A percentile compares a stretch with the other conserved stretches of the same genome.
Conservation (phyloP, 2,329 filamentous ascomycete genomes). For the Bretziella fagacearum region DNA sequence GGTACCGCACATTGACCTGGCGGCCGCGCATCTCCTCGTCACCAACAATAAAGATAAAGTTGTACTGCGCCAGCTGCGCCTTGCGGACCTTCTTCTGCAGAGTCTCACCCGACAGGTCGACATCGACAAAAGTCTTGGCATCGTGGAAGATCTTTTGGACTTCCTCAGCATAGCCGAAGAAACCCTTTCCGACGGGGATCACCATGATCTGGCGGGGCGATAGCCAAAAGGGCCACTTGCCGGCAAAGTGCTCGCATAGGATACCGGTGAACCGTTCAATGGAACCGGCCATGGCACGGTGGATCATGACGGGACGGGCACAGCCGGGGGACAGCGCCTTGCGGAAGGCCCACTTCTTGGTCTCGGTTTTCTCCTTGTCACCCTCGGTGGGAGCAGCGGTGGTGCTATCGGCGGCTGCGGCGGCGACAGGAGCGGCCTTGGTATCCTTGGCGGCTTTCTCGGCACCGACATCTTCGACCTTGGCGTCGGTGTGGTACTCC, state of each 20-base stretch:
- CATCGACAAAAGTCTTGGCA: slow-evolving; percentile 49
- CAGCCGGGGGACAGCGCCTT: slow-evolving; percentile 48
- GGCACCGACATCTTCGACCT: slow-evolving; percentile 23
- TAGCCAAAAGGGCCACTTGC: slow-evolving; percentile 83
- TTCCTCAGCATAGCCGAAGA: slow-evolving; percentile 58
- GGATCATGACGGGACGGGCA: slow-evolving; percentile 70
- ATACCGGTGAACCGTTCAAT: slow-evolving; percentile 50
- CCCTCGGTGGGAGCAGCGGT: slow-evolving; percentile 22
- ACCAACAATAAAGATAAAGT: slow-evolving; percentile 60
- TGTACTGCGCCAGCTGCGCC: slow-evolving; percentile 65
- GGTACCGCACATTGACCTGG: slow-evolving; percentile 46
- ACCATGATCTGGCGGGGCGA: slow-evolving; percentile 62
- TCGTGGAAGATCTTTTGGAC: slow-evolving; percentile 51
- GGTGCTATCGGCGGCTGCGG: slow-evolving; percentile 10
- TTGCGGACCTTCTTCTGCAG: slow-evolving; percentile 82
- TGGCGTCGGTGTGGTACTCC: slow-evolving; percentile 60
- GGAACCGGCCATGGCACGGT: slow-evolving; percentile 64
- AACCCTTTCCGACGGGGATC: slow-evolving; percentile 58
- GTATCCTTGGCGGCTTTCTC: slow-evolving; percentile 18
- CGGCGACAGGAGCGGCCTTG: slow-evolving; percentile 19
- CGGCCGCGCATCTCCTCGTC: slow-evolving; percentile 43
- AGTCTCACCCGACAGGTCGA: slow-evolving; percentile 46
- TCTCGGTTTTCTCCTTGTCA: slow-evolving; percentile 29
- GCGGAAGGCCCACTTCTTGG: slow-evolving; percentile 22
- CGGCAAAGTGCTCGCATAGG: slow-evolving; percentile 67